These are phyloP conservation scores for Kwoniella botswanensis DNA, from an alignment of 768 basidiomycete species.

Conservation along the genomic window DNA sequence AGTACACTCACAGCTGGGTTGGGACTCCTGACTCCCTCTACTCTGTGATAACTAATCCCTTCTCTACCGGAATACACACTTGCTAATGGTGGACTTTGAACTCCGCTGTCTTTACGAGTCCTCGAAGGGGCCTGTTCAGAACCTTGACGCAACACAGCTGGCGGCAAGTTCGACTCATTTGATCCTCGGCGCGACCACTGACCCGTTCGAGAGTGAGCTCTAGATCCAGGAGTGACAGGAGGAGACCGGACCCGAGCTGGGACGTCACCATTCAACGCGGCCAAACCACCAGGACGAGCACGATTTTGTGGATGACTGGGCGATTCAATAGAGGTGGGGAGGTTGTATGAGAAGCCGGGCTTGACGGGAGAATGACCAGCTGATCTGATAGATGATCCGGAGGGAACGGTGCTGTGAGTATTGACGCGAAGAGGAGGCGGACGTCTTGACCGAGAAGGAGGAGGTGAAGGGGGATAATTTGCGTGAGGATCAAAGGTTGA, in stretches of 20 bases:
- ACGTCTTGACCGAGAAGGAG: constrained; percentile 15
- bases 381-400: constrained; percentile 24
- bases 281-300: constrained; percentile 28
- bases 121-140: constrained; percentile 24
- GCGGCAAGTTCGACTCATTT: constrained; percentile 14
- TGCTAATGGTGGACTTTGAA: constrained; percentile 9
- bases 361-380: constrained; percentile 24
- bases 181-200: constrained; percentile 29
- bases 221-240: constrained; percentile 20
- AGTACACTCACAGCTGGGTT: constrained; percentile 28
- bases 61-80: constrained; percentile 31
- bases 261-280: constrained; percentile 1
- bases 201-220: constrained; percentile 11
- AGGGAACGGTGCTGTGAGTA: constrained; percentile 14
- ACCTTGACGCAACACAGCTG: constrained; percentile 18
- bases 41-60: constrained; percentile 20
- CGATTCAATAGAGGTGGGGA: constrained; percentile 23
- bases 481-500: constrained; percentile 12
- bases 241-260: constrained; percentile 14
- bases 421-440: constrained; percentile 27
- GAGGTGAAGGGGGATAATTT: constrained; percentile 28
- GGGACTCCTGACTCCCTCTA: constrained; percentile 35
- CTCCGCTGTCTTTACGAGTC: constrained; percentile 10
- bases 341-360: constrained; percentile 29
- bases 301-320: constrained; percentile 12